These are phyloP conservation scores for Sesbania bispinosa DNA, from an alignment of 306 rosid genomes.

Conservation along the genomic window DNA sequence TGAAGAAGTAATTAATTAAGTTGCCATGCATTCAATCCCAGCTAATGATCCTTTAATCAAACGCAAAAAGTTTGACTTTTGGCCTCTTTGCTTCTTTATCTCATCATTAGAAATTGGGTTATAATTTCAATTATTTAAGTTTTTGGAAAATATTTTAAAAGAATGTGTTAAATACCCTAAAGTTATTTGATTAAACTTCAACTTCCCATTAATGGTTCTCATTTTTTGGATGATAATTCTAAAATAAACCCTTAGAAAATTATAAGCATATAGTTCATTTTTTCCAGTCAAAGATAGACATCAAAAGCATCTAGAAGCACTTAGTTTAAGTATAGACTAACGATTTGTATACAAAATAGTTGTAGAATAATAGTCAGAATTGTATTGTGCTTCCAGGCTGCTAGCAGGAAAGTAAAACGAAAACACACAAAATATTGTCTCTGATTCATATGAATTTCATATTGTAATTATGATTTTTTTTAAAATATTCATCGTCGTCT, in stretches of 20 bases:
- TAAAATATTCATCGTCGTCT: background rate
- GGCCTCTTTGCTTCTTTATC: background rate
- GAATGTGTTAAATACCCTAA: background rate
- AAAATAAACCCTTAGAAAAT: too few relatives aligned
- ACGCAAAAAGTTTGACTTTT: conserved; percentile 1
- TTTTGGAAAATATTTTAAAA: background rate
- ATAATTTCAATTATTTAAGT: too few relatives aligned
- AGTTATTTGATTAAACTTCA: background rate
- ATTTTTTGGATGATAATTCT: background rate
- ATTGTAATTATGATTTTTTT: too few relatives aligned
- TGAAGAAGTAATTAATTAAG: background rate
- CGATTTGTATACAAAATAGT: too few relatives aligned
- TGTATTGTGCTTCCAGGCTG: background rate
- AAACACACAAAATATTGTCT: background rate
- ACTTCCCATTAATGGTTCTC: background rate
- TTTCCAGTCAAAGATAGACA: too few relatives aligned
- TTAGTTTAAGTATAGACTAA: too few relatives aligned
- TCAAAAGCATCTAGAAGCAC: too few relatives aligned
- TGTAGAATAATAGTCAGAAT: background rate
- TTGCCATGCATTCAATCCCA: background rate
- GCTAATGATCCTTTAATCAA: background rate
- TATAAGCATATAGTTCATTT: too few relatives aligned
- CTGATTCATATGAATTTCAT: background rate
- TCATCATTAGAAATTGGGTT: background rate
- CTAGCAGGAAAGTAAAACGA: conserved; percentile 1